Evolutionary conservation across 495 filamentous ascomycete genomes (phyloP).

Genomic region (Arthonia radiata): DNA sequence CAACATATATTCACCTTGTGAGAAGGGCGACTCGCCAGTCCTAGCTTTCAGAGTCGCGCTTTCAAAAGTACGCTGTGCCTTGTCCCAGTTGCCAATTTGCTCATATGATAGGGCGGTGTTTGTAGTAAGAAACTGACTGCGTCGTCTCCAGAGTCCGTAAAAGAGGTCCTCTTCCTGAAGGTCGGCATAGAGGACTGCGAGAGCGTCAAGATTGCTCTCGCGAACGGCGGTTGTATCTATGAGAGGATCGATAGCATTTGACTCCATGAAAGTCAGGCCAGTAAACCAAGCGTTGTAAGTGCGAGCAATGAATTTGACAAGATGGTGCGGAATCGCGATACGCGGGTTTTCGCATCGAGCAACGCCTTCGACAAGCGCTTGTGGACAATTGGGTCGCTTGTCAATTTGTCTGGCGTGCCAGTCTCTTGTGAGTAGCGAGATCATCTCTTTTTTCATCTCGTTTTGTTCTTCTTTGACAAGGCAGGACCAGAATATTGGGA

Average conservation of each 20-base stretch:
- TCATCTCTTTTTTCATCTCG: slow-evolving; percentile 78
- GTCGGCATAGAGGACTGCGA: slow-evolving; percentile 71
- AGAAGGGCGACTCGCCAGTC: slow-evolving; percentile 79
- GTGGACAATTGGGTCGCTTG: slow-evolving; percentile 80
- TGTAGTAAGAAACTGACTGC: slow-evolving; percentile 86
- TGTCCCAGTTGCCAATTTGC: slow-evolving; percentile 98
- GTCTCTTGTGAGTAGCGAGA: slow-evolving; percentile 70
- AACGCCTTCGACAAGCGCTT: slow-evolving; percentile 65
- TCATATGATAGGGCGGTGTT: slow-evolving; percentile 93
- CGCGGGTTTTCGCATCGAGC: slow-evolving; percentile 48
- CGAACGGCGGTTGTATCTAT: slow-evolving; percentile 61
- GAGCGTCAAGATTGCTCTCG: slow-evolving; percentile 83
- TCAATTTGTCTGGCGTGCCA: slow-evolving; percentile 86
- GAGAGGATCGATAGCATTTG: slow-evolving; percentile 54
- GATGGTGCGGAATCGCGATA: slow-evolving; percentile 81
- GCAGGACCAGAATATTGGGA: slow-evolving; percentile 82
- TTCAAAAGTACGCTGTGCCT: slow-evolving; percentile 88
- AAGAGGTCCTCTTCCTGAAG: slow-evolving; percentile 91
- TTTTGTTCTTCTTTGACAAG: slow-evolving; percentile 63
- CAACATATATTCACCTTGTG: slow-evolving; percentile 87
- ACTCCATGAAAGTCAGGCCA: slow-evolving; percentile 60
- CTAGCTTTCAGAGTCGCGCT: slow-evolving; percentile 88
- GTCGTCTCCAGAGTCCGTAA: slow-evolving; percentile 89
- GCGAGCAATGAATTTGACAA: slow-evolving; percentile 75
- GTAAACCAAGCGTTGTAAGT: slow-evolving; percentile 95